Base-by-base conservation (phyloP, 306 rosid genomes). In the Styphnolobium japonicum region DNA sequence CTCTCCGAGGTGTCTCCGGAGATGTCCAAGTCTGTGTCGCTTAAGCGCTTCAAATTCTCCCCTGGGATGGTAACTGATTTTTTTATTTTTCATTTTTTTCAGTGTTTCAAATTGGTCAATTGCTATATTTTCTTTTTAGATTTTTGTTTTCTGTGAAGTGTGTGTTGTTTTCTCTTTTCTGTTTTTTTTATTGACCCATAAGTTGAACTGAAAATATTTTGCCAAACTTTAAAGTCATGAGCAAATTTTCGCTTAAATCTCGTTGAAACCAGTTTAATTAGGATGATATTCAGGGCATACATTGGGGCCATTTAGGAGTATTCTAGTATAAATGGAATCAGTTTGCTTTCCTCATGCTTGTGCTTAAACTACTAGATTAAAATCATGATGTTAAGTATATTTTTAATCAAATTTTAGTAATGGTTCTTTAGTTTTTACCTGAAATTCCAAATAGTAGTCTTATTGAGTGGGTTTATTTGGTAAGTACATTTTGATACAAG, bases 61-160 rank as follows among this genome's bases (percentile, higher is more conserved):
- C 97, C 98, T 19, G 98, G 98, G 25, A 92, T 94, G 98, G 98
- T 92, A 92, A 63, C 19, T 27, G 7, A 0, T n/a, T 31, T 22
- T 0, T 31, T 23, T 53, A 27, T 23, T 36, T 62, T 3, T 23
- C 0, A 7, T n/a, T 61, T 15, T 61, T 0, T 2, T 16, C 14
- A 42, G 1, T 37, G 7, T 37, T 8, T 37, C 7, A 12, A 22
- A 22, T 22, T 67, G 56, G 22, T 43, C 58, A 25, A 14, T 15
- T 46, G 9, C 10, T 25, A 14, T 22, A 10, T 27, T 27, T 67
- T 27, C 27, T 14, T 14, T 12, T 22, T 37, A 37, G 9, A 8
- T 37, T 37, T 6, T 37, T 1, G 31, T 27, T 27, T 27, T 27
- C 31, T 27, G 31, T 27, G 1, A 27, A 51, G n/a, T 14, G 34